Evolutionary conservation across 257 asterid genomes (phyloP), one percentile per base, ranked within the genome.

Genomic region (Salvia hispanica): DNA sequence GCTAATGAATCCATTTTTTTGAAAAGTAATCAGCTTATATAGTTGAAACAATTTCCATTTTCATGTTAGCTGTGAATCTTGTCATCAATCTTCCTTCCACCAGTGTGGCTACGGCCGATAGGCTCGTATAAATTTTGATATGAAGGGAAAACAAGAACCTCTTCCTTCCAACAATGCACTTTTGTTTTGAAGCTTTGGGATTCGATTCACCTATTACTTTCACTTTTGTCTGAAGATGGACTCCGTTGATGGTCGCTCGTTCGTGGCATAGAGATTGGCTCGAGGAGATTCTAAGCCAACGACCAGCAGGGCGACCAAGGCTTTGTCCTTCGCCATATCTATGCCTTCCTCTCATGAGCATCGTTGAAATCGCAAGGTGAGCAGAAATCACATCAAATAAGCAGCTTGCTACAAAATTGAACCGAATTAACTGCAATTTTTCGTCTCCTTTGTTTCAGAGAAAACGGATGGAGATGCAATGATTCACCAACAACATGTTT

Each of bases 201-300:
- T 15, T 25, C 3, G 44, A 47, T 7, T 39, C 14, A 15, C 14
- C 33, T 45, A 3, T 66, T 37, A 42, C 34, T 2, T 37, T 62
- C 11, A 39, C 58, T 51, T 42, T 16, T 75, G 72, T 52, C 67
- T 31, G 46, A 57, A 90, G 96, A 64, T 88, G 95, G 88, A 88
- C 84, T 6, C 90, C 97, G 0, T 82, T 86, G 92, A 86, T 84
- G 95, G 97, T 88, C 65, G 94, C 97, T 66, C 92, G 77, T 42
- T 90, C 97, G 61, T 88, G 95, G 97, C 87, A 79, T 79, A 74
- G 93, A 81, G 95, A 90, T 67, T 78, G 85, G 74, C 94, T 90
- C 4, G 90, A 85, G 72, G 94, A 84, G 13, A 79, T 84, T 74
- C 86, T 90, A 59, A 80, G 67, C 65, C 65, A 71, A 64, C 84